Base-by-base conservation (phyloP, 225 moss, liverwort and hornwort species). In the Antitrichia curtipendula region DNA sequence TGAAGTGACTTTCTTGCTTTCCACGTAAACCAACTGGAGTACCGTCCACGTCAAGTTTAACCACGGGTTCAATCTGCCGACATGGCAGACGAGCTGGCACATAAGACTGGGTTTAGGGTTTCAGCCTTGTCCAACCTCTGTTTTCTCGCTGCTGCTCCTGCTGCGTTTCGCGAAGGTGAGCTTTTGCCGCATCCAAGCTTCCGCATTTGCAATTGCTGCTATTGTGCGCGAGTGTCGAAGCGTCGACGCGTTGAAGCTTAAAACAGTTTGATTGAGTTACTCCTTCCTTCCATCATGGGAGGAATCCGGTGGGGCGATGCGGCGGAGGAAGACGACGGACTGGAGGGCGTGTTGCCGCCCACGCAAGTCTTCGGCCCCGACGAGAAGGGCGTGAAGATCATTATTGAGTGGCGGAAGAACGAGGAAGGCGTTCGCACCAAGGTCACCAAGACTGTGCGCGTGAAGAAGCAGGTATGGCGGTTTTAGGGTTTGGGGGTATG, bases 221-320 rank as follows among this genome's bases (percentile, higher is more conserved):
- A 19, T 47, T 53, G 60, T 25, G 63, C 36, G 31, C 14, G 34
- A 74, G 34, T 38, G 75, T 50, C 9, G 65, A 32, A 66, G 57
- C 28, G 34, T 47, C 16, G 59, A 49, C 59, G 25, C 25, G 9
- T 45, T 41, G 49, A 38, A 58, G 28, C 22, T 34, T 32, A 9
- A 45, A 24, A 47, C 12, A 32, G 25, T 47, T 57, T 57, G 43
- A 24, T 13, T 13, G 1, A 29, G 34, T 50, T 16, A 7, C 41
- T 19, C 23, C 16, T 57, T 54, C 61, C 8, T 80, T 83, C 54
- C 76, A 81, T 29, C 61, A 93, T 93, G 95, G 93, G 91, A 52
- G 93, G 93, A 29, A 87, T 95, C 13, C 87, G 93, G 68, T 95
- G 94, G 94, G 94, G 94, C 32, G 94, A 95, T 82, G 94, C 93